A percentile compares a stretch with the other conserved stretches of the same genome.
Conservation (phyloP, 345 rosid genomes). For the Linum trigynum region DNA sequence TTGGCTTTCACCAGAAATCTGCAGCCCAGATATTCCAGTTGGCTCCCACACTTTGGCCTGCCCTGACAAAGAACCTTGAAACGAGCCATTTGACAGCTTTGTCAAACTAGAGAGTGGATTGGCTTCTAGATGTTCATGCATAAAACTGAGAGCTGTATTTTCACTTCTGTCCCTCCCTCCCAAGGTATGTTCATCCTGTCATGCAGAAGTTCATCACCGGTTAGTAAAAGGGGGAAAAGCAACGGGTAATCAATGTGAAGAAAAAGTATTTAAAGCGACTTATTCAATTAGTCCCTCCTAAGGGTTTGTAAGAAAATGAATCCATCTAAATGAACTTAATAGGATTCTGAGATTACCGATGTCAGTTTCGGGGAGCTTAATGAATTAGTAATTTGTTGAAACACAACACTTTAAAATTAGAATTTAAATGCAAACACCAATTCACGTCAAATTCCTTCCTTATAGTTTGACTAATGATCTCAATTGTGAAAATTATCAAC, state of each 20-base stretch:
- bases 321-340: neutral
- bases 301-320: neutral
- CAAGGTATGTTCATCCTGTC: constrained; percentile 24
- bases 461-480: too few relatives aligned
- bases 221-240: neutral
- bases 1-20: constrained; percentile 15
- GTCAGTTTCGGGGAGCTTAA: too few relatives aligned
- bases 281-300: neutral
- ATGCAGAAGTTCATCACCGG: constrained; percentile 6
- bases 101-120: constrained; percentile 17
- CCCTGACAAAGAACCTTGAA: constrained; percentile 28
- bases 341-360: too few relatives aligned
- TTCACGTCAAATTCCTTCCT: too few relatives aligned
- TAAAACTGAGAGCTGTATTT: constrained; percentile 11
- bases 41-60: constrained; percentile 31
- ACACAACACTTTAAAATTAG: too few relatives aligned
- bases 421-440: too few relatives aligned
- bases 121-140: constrained; percentile 15
- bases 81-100: constrained; percentile 14
- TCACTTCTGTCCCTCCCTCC: constrained; percentile 17
- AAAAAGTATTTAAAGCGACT: neutral
- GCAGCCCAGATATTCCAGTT: constrained; percentile 18
- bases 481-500: too few relatives aligned
- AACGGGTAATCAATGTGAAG: neutral
- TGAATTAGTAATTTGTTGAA: too few relatives aligned